Base-by-base conservation (phyloP, 352 stramenopile species). In the Globisporangium parvum region DNA sequence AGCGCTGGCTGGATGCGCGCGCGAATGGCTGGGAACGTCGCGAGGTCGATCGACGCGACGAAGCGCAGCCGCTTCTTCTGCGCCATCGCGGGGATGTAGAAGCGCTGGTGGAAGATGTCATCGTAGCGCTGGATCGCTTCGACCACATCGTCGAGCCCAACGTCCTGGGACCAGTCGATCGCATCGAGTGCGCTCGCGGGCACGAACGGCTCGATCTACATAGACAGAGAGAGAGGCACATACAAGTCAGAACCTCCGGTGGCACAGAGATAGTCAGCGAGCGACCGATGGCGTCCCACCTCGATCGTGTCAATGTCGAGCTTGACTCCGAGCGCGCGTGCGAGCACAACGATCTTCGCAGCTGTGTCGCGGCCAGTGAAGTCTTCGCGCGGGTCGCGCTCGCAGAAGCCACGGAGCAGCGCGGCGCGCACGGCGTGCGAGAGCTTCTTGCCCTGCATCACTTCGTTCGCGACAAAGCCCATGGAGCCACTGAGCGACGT, bases 401-500 rank as follows among this genome's bases (percentile, higher is more conserved):
- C 82, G 47, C 80, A 88, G 48, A 85, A 90, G 3, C 80, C 82
- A 11, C 77, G 71, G 12, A 59, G 46, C 26, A 88, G 57, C 21
- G 77, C 82, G 3, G 58, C 55, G 14, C 70, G 64, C 2, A 92
- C 69, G 28, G 82, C 82, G 51, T 71, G 44, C 0, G 80, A 92
- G 0, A 92, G 62, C 17, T 66, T 67, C 50, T 75, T 71, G 53
- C 81, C 81, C n/a, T 76, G 67, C 81, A 92, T 88, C 0, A 92
- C 66, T 37, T 85, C 62, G 59, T 85, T 87, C 6, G 77, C 72
- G n/a, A 90, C 79, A 26, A 71, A 90, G 47, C 81, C 82, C 70
- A 90, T 83, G 2, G 77, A 82, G 3, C 79, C 81, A 31, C 81
- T 92, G n/a, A 90, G 60, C 10, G 75, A 76, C 1, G 74, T 71